Percentiles rank a stretch among this genome's conserved stretches.
Conservation (phyloP, 495 filamentous ascomycete species). For the Xylaria cubensis region DNA sequence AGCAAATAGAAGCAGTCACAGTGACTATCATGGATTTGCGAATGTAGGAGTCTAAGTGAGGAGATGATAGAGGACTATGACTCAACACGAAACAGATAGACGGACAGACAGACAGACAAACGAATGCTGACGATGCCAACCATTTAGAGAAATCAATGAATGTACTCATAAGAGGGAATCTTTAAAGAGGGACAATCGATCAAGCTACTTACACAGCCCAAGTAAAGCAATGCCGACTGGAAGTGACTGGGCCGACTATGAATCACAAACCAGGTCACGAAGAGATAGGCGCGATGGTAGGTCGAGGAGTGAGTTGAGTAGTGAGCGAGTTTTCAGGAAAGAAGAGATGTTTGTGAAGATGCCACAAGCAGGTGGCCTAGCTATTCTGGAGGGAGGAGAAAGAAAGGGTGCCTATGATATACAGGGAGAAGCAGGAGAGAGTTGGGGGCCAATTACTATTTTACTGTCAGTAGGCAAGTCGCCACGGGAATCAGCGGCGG, state of each 20-base stretch:
- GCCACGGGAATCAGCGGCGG: not conserved
- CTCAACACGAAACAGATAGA: constrained; percentile 10
- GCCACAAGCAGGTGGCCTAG: not conserved
- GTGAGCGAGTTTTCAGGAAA: not conserved
- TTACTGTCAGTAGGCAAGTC: not conserved
- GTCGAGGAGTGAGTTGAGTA: not conserved
- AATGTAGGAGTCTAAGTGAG: not conserved
- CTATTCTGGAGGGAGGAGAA: not conserved
- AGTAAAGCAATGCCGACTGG: not conserved
- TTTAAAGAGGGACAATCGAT: constrained; percentile 1
- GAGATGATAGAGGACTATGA: constrained; percentile 7
- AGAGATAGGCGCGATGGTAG: not conserved
- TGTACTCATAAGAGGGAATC: not conserved
- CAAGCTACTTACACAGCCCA: constrained; percentile 22
- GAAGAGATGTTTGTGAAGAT: not conserved
- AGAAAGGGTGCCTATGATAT: constrained; percentile 3
- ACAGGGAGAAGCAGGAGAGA: constrained; percentile 2
- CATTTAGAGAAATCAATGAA: constrained; percentile 13
- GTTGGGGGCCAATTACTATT: constrained; percentile 2
- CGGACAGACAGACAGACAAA: constrained; percentile 1
- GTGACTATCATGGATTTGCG: not conserved
- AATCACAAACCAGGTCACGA: not conserved
- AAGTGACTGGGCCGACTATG: not conserved
- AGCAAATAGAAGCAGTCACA: not conserved
- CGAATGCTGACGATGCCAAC: constrained; percentile 7